Evolutionary conservation across 2,329 filamentous ascomycete species (phyloP), one percentile per base, ranked within the genome.

Genomic region (Ophiostoma piceae): DNA sequence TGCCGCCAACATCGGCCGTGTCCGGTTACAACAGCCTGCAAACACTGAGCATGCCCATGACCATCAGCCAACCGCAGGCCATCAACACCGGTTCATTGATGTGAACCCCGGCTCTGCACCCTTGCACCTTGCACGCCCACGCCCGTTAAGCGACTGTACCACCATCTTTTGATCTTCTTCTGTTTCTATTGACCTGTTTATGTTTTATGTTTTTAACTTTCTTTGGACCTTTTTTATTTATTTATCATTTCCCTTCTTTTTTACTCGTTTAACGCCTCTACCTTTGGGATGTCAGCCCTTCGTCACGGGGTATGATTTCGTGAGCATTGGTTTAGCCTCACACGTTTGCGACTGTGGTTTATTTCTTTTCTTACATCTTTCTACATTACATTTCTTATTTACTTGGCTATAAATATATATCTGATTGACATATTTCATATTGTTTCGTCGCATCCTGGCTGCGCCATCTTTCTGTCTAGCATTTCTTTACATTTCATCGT

Each of bases 41-140:
- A 76, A 86, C 85, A 64, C 81, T 88, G 69, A 86, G 85, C 79
- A 87, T 88, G 85, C 85, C 86, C 22, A 88, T 88, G 85, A 85
- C 84, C 16, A 85, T 88, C 74, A 87, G 85, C 79, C 83, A 85
- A 69, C 84, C 85, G 0, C 77, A 78, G 32, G 71, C 76, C 14
- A 76, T 79, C 66, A 77, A 77, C 72, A 79, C 81, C 1, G 79
- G 80, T 47, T 81, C 79, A 68, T 79, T 84, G 76, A 82, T 84
- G 78, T 77, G 71, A 67, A 39, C 51, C 14, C 9, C 51, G 26
- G 5, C 43, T 16, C 2, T 57, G 51, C 51, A 57, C 26, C 47
- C 39, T 41, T 19, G 19, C 43, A 47, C 64, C 54, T 29, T 29
- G 57, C 32, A 37, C 60, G 60, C 60, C 51, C 62, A 39, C 62